A percentile compares a stretch with the other conserved stretches of the same genome.
These are phyloP conservation scores for Hysterangium stoloniferum DNA, from an alignment of 768 basidiomycete species.

Conservation along the genomic window DNA sequence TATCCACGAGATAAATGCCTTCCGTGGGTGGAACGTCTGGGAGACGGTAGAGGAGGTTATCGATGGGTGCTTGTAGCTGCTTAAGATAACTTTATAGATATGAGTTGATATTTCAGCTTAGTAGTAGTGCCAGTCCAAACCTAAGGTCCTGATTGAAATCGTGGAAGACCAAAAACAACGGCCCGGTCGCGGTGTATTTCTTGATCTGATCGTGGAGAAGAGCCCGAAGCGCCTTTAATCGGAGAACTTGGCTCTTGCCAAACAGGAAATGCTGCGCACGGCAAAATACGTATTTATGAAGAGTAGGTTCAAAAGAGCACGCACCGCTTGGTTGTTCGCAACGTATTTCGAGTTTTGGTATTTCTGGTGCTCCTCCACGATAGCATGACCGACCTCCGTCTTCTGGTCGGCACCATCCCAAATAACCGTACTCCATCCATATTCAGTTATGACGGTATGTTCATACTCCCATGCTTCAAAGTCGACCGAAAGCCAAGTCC, in stretches of 20 bases:
- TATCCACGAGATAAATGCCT: slow-evolving; percentile 64
- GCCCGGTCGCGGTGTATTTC: slow-evolving; percentile 36
- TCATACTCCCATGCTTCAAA: slow-evolving; percentile 81
- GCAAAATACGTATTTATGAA: background rate
- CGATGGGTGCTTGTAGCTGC: slow-evolving; percentile 46
- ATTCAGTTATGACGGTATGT: slow-evolving; percentile 67
- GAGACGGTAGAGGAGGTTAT: slow-evolving; percentile 44
- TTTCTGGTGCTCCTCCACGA: slow-evolving; percentile 51
- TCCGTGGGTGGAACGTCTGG: slow-evolving; percentile 46
- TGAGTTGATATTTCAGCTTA: background rate
- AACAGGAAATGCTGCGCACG: slow-evolving; percentile 52
- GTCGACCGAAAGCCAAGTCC: slow-evolving; percentile 72
- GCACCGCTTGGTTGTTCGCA: slow-evolving; percentile 51
- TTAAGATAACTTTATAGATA: slow-evolving; percentile 40
- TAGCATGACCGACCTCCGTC: slow-evolving; percentile 48
- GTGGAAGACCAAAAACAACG: slow-evolving; percentile 76
- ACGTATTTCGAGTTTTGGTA: slow-evolving; percentile 60
- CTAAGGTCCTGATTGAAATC: slow-evolving; percentile 72
- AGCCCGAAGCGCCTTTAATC: slow-evolving; percentile 41
- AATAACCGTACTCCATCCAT: slow-evolving; percentile 61
- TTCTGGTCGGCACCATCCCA: slow-evolving; percentile 45
- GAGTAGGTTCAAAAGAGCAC: slow-evolving; percentile 17
- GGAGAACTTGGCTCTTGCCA: slow-evolving; percentile 51
- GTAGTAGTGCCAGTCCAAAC: slow-evolving; percentile 29
- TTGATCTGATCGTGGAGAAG: slow-evolving; percentile 42